Evolutionary conservation across 371 early-diverging fungal species (phyloP).

Genomic region (Thermomucor indicae-seudaticae): DNA sequence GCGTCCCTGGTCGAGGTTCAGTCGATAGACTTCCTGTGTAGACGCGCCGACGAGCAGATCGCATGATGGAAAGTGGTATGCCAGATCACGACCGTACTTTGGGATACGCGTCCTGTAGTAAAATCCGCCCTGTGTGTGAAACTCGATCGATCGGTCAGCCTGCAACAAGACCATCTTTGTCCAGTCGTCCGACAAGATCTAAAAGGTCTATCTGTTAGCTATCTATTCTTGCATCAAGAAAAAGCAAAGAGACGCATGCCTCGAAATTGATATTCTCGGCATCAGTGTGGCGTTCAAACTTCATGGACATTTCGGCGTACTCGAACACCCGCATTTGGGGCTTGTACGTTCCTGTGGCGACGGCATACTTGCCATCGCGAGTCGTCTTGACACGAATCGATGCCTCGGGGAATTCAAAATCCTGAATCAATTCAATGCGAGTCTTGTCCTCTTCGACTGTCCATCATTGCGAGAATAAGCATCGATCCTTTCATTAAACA

Average conservation of each 20-base stretch:
- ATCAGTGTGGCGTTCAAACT: constrained; percentile 97
- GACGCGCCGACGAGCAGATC: constrained; percentile 89
- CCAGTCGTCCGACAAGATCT: constrained; percentile 96
- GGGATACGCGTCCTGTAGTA: constrained; percentile 97
- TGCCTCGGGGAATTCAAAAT: constrained; percentile 98
- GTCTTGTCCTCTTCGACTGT: constrained; percentile 72
- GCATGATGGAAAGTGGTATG: constrained; percentile 89
- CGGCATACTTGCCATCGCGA: constrained; percentile 79
- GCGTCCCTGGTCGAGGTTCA: constrained; percentile 95
- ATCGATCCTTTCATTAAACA: neutral
- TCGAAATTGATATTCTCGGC: constrained; percentile 90
- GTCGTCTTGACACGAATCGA: constrained; percentile 83
- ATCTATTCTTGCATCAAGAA: neutral
- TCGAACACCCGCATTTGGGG: constrained; percentile 98
- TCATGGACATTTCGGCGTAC: constrained; percentile 89
- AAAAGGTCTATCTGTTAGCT: neutral
- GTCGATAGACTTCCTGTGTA: constrained; percentile 81
- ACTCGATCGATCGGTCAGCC: constrained; percentile 92
- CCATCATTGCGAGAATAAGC: neutral
- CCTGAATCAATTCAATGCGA: constrained; percentile 92
- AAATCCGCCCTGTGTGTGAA: constrained; percentile 95
- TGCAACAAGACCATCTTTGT: constrained; percentile 94
- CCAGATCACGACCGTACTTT: constrained; percentile 91
- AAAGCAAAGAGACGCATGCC: constrained; percentile 26
- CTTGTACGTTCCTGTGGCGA: constrained; percentile 98